Base-by-base conservation (phyloP, 2,329 filamentous ascomycete genomes). In the Diaporthe nobilis region DNA sequence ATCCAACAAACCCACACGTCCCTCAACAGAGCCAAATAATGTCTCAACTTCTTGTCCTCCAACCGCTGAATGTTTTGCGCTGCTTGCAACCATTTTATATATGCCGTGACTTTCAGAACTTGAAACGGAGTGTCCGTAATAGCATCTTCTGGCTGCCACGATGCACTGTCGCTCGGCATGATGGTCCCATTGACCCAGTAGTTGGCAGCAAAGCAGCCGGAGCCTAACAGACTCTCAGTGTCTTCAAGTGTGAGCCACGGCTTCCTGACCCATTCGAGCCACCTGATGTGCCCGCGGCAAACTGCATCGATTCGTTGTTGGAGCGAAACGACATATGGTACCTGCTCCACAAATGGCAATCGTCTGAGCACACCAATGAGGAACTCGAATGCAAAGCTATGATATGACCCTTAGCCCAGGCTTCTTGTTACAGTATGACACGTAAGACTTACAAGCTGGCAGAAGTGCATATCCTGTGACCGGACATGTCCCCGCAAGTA, bases 381-480 rank as follows among this genome's bases (percentile, higher is more conserved):
- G 12, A 51, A 67, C 1, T 67, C 28, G 2, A 67, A 67, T 17
- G 44, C 42, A 25, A 67, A 67, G 28, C 63, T 67, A 20, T 15
- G 17, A 0, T 3, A 1, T 49, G 13, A 49, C 25, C 2, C 1
- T 75, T 13, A 75, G 60, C 13, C 1, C 2, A 22, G 20, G 5
- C 2, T 28, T 4, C 1, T 4, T 0, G 0, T n/a, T 9, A 20
- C 1, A 47, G 1, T 1, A 4, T 1, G 15, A n/a, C 3, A 8
- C 3, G 6, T 3, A 17, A 13, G 2, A 37, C 63, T 67, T 4
- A 67, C 63, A 49, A 67, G 44, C 63, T 67, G 1, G 63, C 44
- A 6, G 63, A 67, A n/a, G 44, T 51, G 28, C 63, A 67, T n/a
- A 67, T 20, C 12, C 63, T 31, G 31, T 67, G 63, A 15, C 63